Evolutionary conservation across 2,329 filamentous ascomycete species (phyloP), one percentile per base, ranked within the genome.

Genomic region (Chalara sp.): DNA sequence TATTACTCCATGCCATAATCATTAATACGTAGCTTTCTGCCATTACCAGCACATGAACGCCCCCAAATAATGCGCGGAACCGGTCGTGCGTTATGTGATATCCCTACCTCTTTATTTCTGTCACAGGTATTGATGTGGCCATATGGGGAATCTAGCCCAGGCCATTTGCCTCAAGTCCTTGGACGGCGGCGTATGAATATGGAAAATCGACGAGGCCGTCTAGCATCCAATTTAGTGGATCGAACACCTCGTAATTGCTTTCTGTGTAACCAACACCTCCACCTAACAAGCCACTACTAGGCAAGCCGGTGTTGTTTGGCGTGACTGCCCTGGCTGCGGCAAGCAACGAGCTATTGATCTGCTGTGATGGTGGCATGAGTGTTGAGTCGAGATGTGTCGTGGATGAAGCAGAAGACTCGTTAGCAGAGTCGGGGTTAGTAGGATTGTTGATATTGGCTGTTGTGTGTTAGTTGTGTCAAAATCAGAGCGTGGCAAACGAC

Each of bases 211-310:
- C 75, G 33, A 92, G 75, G 11, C 88, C 88, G 66, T 96, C 91
- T 53, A 96, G 73, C 75, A 95, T 89, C 91, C 91, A 96, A 67
- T 92, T 89, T 61, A 96, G 77, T 1, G 91, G 89, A 68, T 96
- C 90, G 63, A 95, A 96, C 55, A 95, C 89, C 66, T 95, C 88
- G 67, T 90, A 90, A 60, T 83, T 86, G 7, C 81, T 79, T 50
- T 87, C 79, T 57, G 79, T 76, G 56, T 87, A 85, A 58, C 76
- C 75, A 32, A 72, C 71, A 32, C 47, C 49, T 29, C 53, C 53
- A 7, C 53, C 49, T 51, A 64, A 57, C 55, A 61, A 61, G 29
- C 49, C 48, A 2, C 55, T 54, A 31, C 52, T 55, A 7, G 58
- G 55, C 46, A 64, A 53, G 7, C 57, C 58, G 21, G 21, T 21